Evolutionary conservation across 1,284 basidiomycete species (phyloP).

Genomic region (Trametes pubescens): DNA sequence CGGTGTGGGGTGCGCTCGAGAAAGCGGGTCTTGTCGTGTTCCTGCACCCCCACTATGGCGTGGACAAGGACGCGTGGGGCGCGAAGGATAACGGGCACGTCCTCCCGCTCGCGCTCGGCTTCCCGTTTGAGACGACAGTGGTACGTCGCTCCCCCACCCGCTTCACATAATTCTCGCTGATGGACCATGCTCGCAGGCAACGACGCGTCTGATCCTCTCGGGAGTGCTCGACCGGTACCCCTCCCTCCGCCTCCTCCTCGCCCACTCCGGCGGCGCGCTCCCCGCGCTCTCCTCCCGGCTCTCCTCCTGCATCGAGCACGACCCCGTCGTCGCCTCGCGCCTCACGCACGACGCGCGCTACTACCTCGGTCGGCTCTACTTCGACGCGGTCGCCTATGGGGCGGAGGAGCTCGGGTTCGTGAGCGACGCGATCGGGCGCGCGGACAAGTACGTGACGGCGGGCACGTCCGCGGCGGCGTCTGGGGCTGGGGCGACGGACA

Average conservation of each 20-base stretch:
- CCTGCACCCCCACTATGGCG: constrained; percentile 85
- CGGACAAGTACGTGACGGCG: constrained; percentile 55
- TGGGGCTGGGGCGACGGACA: constrained; percentile 25
- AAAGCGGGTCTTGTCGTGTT: constrained; percentile 76
- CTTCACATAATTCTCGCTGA: no score
- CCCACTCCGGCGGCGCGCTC: constrained; percentile 86
- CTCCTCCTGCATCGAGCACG: constrained; percentile 84
- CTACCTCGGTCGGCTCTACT: constrained; percentile 81
- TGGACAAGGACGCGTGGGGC: constrained; percentile 74
- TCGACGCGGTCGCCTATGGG: constrained; percentile 87
- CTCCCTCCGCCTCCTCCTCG: constrained; percentile 75
- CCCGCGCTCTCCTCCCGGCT: constrained; percentile 84
- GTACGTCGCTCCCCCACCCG: constrained; percentile 57
- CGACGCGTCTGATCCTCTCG: constrained; percentile 81
- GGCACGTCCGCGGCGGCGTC: constrained; percentile 44
- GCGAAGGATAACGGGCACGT: constrained; percentile 84
- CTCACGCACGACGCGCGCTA: constrained; percentile 85
- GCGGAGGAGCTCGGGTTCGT: constrained; percentile 84
- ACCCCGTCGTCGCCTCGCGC: constrained; percentile 77
- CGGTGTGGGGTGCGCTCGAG: constrained; percentile 79
- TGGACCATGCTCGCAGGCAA: no score
- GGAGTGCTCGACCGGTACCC: constrained; percentile 85
- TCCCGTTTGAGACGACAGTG: constrained; percentile 89
- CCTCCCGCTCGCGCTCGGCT: constrained; percentile 84
- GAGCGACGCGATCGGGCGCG: constrained; percentile 71